Percentiles rank a stretch among this genome's conserved stretches.
Evolutionary conservation across 176 grass and related monocot species (phyloP).

Genomic region (Thalia dealbata): DNA sequence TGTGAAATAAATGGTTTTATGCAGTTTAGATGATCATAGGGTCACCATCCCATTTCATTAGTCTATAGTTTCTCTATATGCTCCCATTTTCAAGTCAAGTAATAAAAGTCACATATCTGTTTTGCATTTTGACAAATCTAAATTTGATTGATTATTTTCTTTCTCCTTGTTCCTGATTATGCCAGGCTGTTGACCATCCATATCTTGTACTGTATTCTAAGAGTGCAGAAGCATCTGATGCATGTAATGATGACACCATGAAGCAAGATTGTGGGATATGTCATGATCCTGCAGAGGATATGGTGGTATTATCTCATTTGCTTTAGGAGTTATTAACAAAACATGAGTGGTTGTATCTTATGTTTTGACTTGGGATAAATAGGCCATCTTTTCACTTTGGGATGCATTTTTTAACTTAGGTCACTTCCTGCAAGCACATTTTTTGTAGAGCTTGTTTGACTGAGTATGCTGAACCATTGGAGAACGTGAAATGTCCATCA

Average conservation of each 20-base stretch:
- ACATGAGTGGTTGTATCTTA: neutral
- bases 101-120: neutral
- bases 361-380: constrained; percentile 2
- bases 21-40: neutral
- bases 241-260: constrained; percentile 20
- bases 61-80: neutral
- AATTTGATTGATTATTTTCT: neutral
- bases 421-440: constrained; percentile 71
- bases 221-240: constrained; percentile 36
- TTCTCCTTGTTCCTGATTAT: neutral
- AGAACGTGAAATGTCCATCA: constrained; percentile 57
- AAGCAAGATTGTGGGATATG: constrained; percentile 66
- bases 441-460: constrained; percentile 92
- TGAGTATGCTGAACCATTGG: constrained; percentile 56
- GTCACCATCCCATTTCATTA: neutral
- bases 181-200: constrained; percentile 86
- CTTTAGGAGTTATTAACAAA: neutral
- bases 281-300: constrained; percentile 46
- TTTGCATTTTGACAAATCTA: neutral
- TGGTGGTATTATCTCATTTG: constrained; percentile 46
- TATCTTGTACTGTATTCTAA: constrained; percentile 89
- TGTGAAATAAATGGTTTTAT: neutral
- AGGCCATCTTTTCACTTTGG: constrained; percentile 6
- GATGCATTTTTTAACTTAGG: constrained; percentile 34
- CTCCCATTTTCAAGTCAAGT: neutral